These are phyloP conservation scores for Eucalyptus leucophloia DNA, from an alignment of 345 rosid species.

Conservation along the genomic window DNA sequence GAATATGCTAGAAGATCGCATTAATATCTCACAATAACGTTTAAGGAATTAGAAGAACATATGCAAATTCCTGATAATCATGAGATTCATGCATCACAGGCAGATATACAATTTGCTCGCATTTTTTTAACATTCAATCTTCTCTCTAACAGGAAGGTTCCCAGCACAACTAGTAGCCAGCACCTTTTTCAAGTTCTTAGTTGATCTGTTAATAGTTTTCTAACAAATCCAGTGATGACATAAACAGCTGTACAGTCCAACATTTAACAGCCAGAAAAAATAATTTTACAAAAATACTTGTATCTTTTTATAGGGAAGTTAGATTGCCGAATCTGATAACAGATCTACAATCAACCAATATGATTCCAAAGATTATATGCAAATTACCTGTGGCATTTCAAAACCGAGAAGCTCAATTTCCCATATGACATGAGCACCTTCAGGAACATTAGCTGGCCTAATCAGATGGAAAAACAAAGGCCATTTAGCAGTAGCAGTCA, in stretches of 20 bases:
- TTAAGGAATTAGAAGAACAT: background rate
- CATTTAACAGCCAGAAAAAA: background rate
- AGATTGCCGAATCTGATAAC: background rate
- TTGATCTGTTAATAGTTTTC: background rate
- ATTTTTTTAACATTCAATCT: background rate
- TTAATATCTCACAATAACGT: background rate
- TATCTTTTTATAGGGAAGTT: background rate
- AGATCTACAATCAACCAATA: background rate
- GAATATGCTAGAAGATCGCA: background rate
- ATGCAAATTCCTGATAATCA: background rate
- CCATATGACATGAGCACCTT: slow-evolving; percentile 88
- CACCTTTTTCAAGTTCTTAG: background rate
- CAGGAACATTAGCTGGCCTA: slow-evolving; percentile 81
- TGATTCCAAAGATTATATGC: background rate
- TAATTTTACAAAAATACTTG: background rate
- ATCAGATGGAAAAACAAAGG: background rate
- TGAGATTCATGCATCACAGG: background rate
- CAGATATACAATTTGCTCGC: background rate
- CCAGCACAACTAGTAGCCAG: background rate
- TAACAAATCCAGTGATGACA: background rate
- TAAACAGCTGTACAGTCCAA: background rate
- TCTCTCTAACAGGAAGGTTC: background rate
- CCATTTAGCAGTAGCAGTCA: background rate
- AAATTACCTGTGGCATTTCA: slow-evolving; percentile 81
- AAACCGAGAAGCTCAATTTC: slow-evolving; percentile 95